Base-by-base conservation (phyloP, 169 alveolate genomes). In the Condylostoma magnum region DNA sequence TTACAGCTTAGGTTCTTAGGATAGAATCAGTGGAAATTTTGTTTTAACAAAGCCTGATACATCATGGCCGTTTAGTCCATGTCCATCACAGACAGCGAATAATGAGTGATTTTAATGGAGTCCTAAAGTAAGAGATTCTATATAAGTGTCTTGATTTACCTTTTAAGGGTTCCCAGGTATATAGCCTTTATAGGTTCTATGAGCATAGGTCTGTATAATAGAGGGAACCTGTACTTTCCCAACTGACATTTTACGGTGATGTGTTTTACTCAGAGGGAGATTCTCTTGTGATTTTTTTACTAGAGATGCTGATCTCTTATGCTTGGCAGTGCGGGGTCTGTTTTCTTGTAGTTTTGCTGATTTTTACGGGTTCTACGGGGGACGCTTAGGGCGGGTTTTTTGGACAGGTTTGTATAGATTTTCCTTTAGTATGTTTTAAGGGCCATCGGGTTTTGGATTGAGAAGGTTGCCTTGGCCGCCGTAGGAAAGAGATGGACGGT, bases 81-180 rank as follows among this genome's bases (percentile, higher is more conserved):
- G 97, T 10, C 97, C 97, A 67, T 93, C 97, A 60, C 95, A 88
- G 0, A 93, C 97, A 1, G 93, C 86, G 44, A 85, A 79, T 46
- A 85, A 74, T 69, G 77, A 82, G 34, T 77, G 57, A 27, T 75
- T 66, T 28, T 56, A 50, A 33, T 71, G 58, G 27, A 77, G 71
- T 8, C 66, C 78, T 56, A 79, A 74, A 46, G 79, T 74, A 20
- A 54, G 44, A 4, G 27, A 30, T 4, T 66, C 68, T 36, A 80
- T 63, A 44, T 69, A 79, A 27, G 66, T 67, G 56, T 87, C 94
- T 63, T 87, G 77, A 48, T 87, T 87, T 27, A 34, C 33, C 60
- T 87, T 87, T 3, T 65, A 18, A 15, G 86, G 87, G 54, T 82
- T 85, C 1, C 72, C 27, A 3, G 86, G 82, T 4, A 50, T 38